Conservation (phyloP, 768 basidiomycete genomes). For the Boletus sp. region DNA sequence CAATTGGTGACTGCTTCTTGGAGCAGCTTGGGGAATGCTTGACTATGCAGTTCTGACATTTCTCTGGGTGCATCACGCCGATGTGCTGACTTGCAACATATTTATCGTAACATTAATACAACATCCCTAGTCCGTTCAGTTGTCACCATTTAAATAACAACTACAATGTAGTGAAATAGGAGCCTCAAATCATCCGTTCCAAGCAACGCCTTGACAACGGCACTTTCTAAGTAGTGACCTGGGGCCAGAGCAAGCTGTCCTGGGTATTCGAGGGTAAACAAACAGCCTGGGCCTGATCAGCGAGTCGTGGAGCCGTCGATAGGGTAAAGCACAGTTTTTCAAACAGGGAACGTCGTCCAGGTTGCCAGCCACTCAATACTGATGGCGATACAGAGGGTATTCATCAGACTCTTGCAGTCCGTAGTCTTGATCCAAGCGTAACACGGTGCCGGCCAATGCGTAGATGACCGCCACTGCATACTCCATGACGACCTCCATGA, state of each 20-base stretch:
- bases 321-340: background rate
- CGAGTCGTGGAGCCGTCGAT: background rate
- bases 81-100: background rate
- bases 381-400: constrained; percentile 36
- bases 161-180: background rate
- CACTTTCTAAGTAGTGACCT: background rate
- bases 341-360: background rate
- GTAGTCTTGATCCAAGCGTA: constrained; percentile 35
- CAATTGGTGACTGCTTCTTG: constrained; percentile 34
- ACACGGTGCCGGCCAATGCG: constrained; percentile 26
- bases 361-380: constrained; percentile 16
- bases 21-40: constrained; percentile 56
- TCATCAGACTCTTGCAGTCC: constrained; percentile 22
- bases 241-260: too few relatives aligned
- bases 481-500: constrained; percentile 63
- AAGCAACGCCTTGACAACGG: background rate
- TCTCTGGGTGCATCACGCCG: background rate
- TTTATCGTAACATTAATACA: background rate
- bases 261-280: too few relatives aligned
- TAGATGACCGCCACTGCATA: constrained; percentile 49
- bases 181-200: background rate
- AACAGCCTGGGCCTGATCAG: background rate
- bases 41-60: constrained; percentile 74
- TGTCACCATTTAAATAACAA: background rate
- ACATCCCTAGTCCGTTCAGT: background rate